Conservation (phyloP, 345 rosid species). For the Passiflora organensis region DNA sequence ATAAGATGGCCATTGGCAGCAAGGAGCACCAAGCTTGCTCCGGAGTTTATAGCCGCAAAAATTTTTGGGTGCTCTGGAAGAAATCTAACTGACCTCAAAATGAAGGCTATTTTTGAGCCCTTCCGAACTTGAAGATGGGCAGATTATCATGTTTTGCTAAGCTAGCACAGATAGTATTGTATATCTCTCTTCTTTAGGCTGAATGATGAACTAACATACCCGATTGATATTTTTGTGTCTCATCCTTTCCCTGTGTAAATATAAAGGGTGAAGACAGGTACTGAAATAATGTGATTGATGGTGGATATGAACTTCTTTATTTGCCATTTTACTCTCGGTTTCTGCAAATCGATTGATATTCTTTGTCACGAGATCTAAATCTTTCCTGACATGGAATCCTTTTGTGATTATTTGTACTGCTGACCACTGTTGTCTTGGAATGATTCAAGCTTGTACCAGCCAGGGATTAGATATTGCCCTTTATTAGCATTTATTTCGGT, state of each 20-base stretch:
- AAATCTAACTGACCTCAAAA: conserved; percentile 11
- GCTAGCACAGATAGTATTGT: conserved; percentile 17
- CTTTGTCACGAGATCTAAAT: too few species aligned
- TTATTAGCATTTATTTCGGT: too few species aligned
- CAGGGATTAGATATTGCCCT: too few species aligned
- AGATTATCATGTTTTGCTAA: conserved; percentile 5
- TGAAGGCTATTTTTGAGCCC: conserved; percentile 48
- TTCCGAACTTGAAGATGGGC: conserved; percentile 31
- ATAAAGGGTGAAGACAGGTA: conserved; percentile 18
- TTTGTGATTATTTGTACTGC: too few species aligned
- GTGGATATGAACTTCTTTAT: too few species aligned
- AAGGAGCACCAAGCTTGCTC: not conserved
- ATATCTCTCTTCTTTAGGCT: conserved; percentile 11
- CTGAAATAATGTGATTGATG: too few species aligned
- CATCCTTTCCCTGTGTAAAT: conserved; percentile 14
- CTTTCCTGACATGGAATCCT: too few species aligned
- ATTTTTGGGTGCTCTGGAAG: conserved; percentile 7
- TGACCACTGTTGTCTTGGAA: too few species aligned
- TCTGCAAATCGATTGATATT: too few species aligned
- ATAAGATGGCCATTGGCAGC: conserved; percentile 9
- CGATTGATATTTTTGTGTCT: conserved; percentile 14
- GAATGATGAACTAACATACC: conserved; percentile 9
- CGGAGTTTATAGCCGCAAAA: conserved; percentile 8
- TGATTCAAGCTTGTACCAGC: too few species aligned
- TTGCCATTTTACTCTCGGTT: too few species aligned